These are phyloP conservation scores for Citrullus amarus DNA, from an alignment of 306 rosid species.

Conservation along the genomic window DNA sequence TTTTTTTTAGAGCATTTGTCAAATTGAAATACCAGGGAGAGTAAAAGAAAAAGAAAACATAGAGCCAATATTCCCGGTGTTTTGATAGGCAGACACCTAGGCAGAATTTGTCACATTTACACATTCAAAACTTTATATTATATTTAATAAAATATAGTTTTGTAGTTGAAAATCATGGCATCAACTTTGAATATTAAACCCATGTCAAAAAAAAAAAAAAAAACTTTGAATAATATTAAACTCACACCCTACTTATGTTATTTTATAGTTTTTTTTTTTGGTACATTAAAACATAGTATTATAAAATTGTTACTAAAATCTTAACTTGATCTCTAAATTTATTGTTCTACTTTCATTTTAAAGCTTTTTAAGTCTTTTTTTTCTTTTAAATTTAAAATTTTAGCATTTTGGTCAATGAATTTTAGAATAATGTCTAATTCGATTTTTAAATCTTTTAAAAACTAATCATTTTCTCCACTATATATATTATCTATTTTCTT, in stretches of 20 bases:
- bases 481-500: too few species aligned
- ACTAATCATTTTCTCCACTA: too few species aligned
- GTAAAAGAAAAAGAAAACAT: slow-evolving; percentile 14
- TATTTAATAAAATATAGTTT: slow-evolving; percentile 1
- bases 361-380: too few species aligned
- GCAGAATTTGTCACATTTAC: slow-evolving; percentile 64
- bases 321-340: not conserved
- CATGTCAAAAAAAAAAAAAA: too few species aligned
- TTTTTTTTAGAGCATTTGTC: not conserved
- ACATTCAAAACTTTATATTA: slow-evolving; percentile 26
- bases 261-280: not conserved
- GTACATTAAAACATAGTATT: not conserved
- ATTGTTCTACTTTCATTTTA: too few species aligned
- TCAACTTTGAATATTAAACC: not conserved
- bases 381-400: too few species aligned
- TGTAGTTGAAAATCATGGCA: slow-evolving; percentile 24
- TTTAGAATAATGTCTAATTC: too few species aligned
- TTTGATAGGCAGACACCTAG: slow-evolving; percentile 62
- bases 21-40: not conserved
- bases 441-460: too few species aligned
- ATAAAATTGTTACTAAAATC: not conserved
- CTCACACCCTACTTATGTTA: not conserved
- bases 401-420: too few species aligned
- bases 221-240: not conserved
- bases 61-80: slow-evolving; percentile 74